phyloP scores from a whole-genome alignment of 768 basidiomycete genomes.

The Boletus eberwhitei region DNA sequence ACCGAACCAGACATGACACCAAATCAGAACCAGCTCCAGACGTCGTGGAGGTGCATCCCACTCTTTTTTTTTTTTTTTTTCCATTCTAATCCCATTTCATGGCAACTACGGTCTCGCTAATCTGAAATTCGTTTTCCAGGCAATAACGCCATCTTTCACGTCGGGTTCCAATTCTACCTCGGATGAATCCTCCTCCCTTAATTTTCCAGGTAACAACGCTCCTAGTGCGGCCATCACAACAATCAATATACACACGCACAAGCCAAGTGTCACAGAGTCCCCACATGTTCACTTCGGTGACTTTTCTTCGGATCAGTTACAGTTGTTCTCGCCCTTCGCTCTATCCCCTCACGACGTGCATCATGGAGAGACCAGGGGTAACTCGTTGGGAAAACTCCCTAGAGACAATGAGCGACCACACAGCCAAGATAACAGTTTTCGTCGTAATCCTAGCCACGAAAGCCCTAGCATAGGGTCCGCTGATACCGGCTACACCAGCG shows the following conservation, averaged over 20 bases:
- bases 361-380: neutral
- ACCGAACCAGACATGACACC: neutral
- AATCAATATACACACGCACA: conserved; percentile 25
- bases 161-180: conserved; percentile 41
- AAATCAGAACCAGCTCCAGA: conserved; percentile 15
- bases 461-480: conserved; percentile 14
- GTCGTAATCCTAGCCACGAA: conserved; percentile 4
- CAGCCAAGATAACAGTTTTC: conserved; percentile 25
- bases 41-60: conserved; percentile 29
- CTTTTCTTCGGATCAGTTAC: conserved; percentile 30
- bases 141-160: conserved; percentile 34
- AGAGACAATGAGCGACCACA: conserved; percentile 13
- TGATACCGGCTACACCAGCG: conserved; percentile 29
- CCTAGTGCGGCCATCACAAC: conserved; percentile 13
- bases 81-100: neutral
- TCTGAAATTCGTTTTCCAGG: conserved; percentile 17
- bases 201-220: conserved; percentile 20
- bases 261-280: conserved; percentile 27
- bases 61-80: neutral
- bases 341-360: conserved; percentile 8
- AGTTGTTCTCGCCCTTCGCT: conserved; percentile 24
- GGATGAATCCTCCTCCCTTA: conserved; percentile 39
- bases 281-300: conserved; percentile 32
- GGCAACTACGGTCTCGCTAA: conserved; percentile 2
- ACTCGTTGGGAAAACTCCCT: neutral